Percentiles rank a stretch among this genome's conserved stretches.
phyloP scores from a whole-genome alignment of 2,329 filamentous ascomycete genomes.

The Pseudovirgaria hyperparasitica region DNA sequence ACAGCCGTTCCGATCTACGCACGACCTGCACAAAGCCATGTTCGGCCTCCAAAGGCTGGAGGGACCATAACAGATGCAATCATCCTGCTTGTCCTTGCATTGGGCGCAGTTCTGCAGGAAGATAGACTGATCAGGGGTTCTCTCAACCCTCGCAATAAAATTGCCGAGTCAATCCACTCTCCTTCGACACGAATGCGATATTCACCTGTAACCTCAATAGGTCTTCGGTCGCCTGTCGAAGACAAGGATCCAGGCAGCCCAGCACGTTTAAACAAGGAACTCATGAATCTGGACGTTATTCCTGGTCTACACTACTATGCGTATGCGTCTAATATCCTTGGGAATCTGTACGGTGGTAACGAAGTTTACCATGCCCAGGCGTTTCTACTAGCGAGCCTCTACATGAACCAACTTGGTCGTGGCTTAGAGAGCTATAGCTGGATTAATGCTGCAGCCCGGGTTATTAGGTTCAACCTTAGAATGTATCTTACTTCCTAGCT shows the following conservation, averaged over 20 bases:
- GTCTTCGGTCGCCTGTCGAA: conserved; percentile 7
- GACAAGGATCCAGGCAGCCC: conserved; percentile 10
- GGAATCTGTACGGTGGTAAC: conserved; percentile 64
- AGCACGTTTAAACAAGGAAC: conserved; percentile 19
- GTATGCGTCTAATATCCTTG: conserved; percentile 74
- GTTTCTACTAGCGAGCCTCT: conserved; percentile 72
- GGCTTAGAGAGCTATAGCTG: conserved; percentile 74
- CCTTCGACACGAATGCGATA: conserved; percentile 18
- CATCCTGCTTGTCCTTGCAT: conserved; percentile 67
- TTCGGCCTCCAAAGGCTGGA: no score
- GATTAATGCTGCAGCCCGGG: conserved; percentile 48
- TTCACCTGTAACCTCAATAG: conserved; percentile 20
- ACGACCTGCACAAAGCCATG: no score
- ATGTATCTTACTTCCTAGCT: conserved; percentile 36
- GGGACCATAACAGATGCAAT: no score
- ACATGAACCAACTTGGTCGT: conserved; percentile 75
- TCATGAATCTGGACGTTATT: conserved; percentile 67
- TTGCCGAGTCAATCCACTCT: conserved; percentile 22
- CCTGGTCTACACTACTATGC: conserved; percentile 86
- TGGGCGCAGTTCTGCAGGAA: conserved; percentile 67
- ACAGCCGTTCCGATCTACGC: no score
- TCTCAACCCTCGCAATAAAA: conserved; percentile 26
- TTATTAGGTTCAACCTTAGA: conserved; percentile 60
- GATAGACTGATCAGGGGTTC: conserved; percentile 31
- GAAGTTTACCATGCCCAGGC: conserved; percentile 77